Conservation (phyloP, 768 basidiomycete genomes). For the Leucosporidium yakuticum region DNA sequence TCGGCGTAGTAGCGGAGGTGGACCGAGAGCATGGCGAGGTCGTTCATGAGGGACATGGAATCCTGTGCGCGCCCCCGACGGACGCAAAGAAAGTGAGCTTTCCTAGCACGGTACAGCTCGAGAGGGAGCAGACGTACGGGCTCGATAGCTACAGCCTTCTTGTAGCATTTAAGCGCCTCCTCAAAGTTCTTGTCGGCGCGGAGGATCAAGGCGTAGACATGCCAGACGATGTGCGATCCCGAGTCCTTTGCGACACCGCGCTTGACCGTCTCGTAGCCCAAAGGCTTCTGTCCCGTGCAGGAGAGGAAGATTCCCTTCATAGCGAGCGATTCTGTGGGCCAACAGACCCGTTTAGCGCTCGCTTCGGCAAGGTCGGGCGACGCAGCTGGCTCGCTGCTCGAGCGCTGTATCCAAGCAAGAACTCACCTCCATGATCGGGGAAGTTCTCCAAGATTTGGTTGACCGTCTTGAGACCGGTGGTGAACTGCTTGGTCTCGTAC, state of each 20-base stretch:
- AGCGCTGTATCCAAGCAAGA: background rate
- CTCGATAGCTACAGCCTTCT: constrained; percentile 80
- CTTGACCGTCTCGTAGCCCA: constrained; percentile 76
- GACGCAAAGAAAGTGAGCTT: no score
- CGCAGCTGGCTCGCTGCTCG: background rate
- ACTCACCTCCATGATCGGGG: constrained; percentile 87
- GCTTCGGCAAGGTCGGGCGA: no score
- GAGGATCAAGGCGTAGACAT: constrained; percentile 91
- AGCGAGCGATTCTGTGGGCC: constrained; percentile 73
- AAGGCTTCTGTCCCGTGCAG: constrained; percentile 70
- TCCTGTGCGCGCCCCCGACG: constrained; percentile 54
- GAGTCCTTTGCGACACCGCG: constrained; percentile 74
- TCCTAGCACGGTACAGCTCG: background rate
- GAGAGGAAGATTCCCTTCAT: constrained; percentile 89
- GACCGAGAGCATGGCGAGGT: constrained; percentile 79
- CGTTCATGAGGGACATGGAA: constrained; percentile 86
- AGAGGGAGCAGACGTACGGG: constrained; percentile 52
- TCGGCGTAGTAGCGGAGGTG: constrained; percentile 74
- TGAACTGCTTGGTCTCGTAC: constrained; percentile 83
- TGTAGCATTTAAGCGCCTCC: constrained; percentile 87
- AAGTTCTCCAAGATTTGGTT: constrained; percentile 92
- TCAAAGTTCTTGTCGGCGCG: constrained; percentile 92
- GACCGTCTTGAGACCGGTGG: constrained; percentile 81
- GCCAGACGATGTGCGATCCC: constrained; percentile 85
- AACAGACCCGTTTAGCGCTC: no score